These are phyloP conservation scores for Pulicaria dysenterica DNA, from an alignment of 129 eudicot genomes.

Conservation along the genomic window DNA sequence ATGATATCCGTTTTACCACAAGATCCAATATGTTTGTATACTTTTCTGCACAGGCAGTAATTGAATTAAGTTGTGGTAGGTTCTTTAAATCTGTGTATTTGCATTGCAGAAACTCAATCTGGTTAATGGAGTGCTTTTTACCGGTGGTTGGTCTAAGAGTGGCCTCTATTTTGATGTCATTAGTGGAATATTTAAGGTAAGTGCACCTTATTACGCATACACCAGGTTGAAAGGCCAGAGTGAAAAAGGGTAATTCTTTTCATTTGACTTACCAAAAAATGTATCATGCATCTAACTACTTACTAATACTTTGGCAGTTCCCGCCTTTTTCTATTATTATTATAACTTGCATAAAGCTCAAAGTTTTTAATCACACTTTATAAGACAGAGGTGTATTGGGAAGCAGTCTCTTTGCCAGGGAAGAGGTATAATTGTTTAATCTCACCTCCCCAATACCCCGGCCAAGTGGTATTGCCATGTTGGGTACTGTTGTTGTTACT, in stretches of 20 bases:
- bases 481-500: background rate
- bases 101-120: constrained; percentile 74
- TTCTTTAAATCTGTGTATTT: background rate
- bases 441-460: no score
- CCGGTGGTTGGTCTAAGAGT: constrained; percentile 87
- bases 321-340: no score
- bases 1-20: no score
- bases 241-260: background rate
- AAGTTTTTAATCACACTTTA: no score
- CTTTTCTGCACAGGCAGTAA: background rate
- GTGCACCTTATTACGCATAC: constrained; percentile 2
- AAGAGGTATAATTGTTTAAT: no score
- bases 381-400: no score
- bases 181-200: constrained; percentile 67
- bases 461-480: no score
- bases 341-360: no score
- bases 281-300: background rate
- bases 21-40: no score
- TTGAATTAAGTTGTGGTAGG: background rate
- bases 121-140: constrained; percentile 90
- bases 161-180: constrained; percentile 81
- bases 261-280: constrained; percentile 2
- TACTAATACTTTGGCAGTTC: background rate
- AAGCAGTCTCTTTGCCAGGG: no score
- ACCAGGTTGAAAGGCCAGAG: background rate